Conservation (phyloP, 2,329 filamentous ascomycete genomes). For the Botrytis medusae region DNA sequence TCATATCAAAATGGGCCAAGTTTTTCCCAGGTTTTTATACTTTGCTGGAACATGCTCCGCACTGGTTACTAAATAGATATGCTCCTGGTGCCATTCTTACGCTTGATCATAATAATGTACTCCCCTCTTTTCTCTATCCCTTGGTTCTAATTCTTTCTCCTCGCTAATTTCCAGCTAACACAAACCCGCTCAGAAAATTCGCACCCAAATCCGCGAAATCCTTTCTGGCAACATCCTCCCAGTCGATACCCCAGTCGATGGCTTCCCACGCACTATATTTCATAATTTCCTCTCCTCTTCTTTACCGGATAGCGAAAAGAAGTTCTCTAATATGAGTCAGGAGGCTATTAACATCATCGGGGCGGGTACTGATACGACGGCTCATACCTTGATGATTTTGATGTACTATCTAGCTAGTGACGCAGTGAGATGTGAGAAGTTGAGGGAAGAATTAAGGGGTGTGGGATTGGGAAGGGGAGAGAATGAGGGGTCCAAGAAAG, state of each 20-base stretch:
- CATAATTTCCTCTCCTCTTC: constrained; percentile 28
- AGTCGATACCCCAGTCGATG: constrained; percentile 13
- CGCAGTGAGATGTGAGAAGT: constrained; percentile 20
- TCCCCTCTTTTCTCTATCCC: neutral
- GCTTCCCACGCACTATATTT: constrained; percentile 27
- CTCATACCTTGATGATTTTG: constrained; percentile 24
- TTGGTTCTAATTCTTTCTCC: neutral
- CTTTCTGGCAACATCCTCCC: constrained; percentile 1
- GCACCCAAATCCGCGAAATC: constrained; percentile 12
- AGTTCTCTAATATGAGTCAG: constrained; percentile 26
- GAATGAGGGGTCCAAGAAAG: neutral
- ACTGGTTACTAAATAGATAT: neutral
- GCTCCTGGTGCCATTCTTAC: neutral
- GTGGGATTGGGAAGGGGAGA: constrained; percentile 3
- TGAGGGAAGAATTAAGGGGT: constrained; percentile 26
- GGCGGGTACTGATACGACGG: constrained; percentile 31
- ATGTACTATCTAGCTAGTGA: constrained; percentile 28
- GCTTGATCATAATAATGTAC: neutral
- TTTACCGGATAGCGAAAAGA: constrained; percentile 28
- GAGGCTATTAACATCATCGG: constrained; percentile 30
- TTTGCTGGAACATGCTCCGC: neutral
- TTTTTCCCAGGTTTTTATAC: neutral
- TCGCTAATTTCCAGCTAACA: neutral
- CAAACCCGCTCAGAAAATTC: neutral
- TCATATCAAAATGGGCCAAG: neutral